Base-by-base conservation (phyloP, 306 rosid species). In the Delonix regia region DNA sequence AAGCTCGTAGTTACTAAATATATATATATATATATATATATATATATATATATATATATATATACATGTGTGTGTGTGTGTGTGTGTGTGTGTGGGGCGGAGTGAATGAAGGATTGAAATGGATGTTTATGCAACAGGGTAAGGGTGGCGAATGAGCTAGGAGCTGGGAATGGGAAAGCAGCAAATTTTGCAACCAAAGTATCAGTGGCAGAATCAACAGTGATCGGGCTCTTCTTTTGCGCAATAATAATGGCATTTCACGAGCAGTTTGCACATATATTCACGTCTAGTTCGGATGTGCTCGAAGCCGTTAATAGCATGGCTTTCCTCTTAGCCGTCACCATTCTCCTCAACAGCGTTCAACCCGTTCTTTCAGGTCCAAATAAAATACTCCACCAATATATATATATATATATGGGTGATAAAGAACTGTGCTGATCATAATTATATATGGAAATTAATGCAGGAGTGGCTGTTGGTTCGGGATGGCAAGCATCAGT, bases 131-230 rank as follows among this genome's bases (percentile, higher is more conserved):
- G 13, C 18, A 12, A 22, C 86, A 92, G 97, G 47, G 93, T 92
- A 36, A 82, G 97, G 64, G 97, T 90, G 69, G 88, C 92, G 6
- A 90, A 90, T 30, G 97, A 92, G 85, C 83, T 87, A 0, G 97
- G 97, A 0, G 92, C 88, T 3, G 97, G 97, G 1, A 85, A 92
- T 53, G 91, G 92, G 34, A 89, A 82, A 74, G 83, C 77, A 51
- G 96, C 96, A 8, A 90, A 87, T 70, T 92, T 85, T 78, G 97
- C 92, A 13, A 85, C 85, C 9, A 63, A 62, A 25, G 89, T 87
- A 3, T 71, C 96, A 2, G 94, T 90, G 56, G 60, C 4, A 2
- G 67, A 87, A 55, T 92, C 93, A 66, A 65, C 82, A 0, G 73
- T 74, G 25, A 83, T 90, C 2, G 92, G 97, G 4, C 8, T 89